Conservation (phyloP, 306 rosid species). For the Cucumis melo region DNA sequence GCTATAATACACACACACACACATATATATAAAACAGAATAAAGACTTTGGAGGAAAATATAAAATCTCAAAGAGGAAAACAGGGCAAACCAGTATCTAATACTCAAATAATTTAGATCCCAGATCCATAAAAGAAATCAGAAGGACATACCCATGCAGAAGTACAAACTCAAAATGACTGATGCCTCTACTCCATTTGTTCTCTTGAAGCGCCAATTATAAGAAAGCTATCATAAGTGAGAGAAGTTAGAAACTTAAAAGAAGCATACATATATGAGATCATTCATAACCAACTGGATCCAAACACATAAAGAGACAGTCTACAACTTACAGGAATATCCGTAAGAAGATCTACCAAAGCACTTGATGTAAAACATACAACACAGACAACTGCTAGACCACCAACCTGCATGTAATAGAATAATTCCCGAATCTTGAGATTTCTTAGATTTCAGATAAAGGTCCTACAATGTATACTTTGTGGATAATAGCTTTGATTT, state of each 20-base stretch:
- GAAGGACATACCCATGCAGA: conserved; percentile 41
- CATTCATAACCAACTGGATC: not conserved
- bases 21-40: not conserved
- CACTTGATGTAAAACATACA: conserved; percentile 43
- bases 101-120: not conserved
- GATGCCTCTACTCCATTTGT: conserved; percentile 27
- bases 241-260: conserved; percentile 14
- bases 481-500: not conserved
- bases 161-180: conserved; percentile 33
- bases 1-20: not conserved
- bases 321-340: conserved; percentile 43
- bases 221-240: conserved; percentile 37
- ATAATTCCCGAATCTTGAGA: not conserved
- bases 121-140: not conserved
- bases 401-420: conserved; percentile 33
- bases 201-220: conserved; percentile 37
- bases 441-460: not conserved
- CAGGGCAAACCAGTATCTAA: not conserved
- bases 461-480: not conserved
- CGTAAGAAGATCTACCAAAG: conserved; percentile 46
- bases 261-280: not conserved
- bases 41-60: not conserved
- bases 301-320: conserved; percentile 1
- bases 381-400: conserved; percentile 46
- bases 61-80: not conserved